Evolutionary conservation across 495 filamentous ascomycete genomes (phyloP), one percentile per base, ranked within the genome.

Genomic region (Cladorrhinum samala): DNA sequence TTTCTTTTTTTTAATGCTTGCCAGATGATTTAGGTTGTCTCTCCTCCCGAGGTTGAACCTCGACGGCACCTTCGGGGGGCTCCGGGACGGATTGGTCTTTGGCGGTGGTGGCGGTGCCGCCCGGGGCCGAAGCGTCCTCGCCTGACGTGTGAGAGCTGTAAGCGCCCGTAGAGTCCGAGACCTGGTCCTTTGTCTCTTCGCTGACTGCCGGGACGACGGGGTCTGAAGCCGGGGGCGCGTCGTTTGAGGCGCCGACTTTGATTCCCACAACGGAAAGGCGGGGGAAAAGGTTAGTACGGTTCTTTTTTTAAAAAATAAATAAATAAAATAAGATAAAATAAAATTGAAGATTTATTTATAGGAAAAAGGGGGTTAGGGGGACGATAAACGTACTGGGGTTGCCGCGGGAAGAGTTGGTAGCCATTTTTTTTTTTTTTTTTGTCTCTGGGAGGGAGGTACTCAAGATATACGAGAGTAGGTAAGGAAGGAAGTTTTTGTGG

Each of bases 351-450:
- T n/a, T n/a, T n/a, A n/a, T n/a, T n/a, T n/a, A n/a, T n/a, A n/a
- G n/a, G n/a, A n/a, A n/a, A n/a, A n/a, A n/a, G n/a, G n/a, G n/a
- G n/a, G n/a, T n/a, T n/a, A n/a, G n/a, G n/a, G n/a, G n/a, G n/a
- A n/a, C n/a, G n/a, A n/a, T n/a, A n/a, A n/a, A 33, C 27, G 5
- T 33, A 33, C 27, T 67, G 23, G 62, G 50, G 53, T 68, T 67
- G 41, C 64, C 64, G 38, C 62, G 58, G 39, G 44, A 47, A 19
- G 62, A 62, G 60, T 69, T 68, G 13, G 60, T 59, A 25, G 67
- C 67, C 67, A 69, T 69, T 27, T 42, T 38, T 21, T 13, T 39
- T 14, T 43, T 46, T 50, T 33, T 17, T 13, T 2, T 18, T 9
- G n/a, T 17, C 8, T 48, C 13, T 8, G 9, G 1, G 17, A 27